Conservation (phyloP, 2,329 filamentous ascomycete species). For the Stachybotrys elegans region DNA sequence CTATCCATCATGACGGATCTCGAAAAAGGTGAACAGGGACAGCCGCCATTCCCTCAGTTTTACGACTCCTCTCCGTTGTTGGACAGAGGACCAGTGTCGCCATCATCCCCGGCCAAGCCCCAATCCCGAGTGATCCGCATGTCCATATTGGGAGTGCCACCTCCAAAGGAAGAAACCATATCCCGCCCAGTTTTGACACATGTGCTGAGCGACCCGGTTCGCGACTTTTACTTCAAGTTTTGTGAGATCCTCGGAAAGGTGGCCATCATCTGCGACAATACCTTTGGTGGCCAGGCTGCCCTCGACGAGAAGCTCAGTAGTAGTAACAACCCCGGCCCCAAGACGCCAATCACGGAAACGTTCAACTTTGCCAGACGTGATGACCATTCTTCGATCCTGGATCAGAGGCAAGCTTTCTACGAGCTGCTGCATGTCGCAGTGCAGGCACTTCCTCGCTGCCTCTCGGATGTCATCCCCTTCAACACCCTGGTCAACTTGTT, state of each 20-base stretch:
- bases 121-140: slow-evolving; percentile 24
- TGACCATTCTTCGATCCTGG: slow-evolving; percentile 64
- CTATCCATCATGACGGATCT: slow-evolving; percentile 89
- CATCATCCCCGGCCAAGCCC: slow-evolving; percentile 33
- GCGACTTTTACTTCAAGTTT: slow-evolving; percentile 84
- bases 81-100: slow-evolving; percentile 45
- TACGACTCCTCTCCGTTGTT: slow-evolving; percentile 35
- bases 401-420: slow-evolving; percentile 92
- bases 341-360: slow-evolving; percentile 90
- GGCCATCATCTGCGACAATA: slow-evolving; percentile 92
- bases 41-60: slow-evolving; percentile 79
- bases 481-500: slow-evolving; percentile 90
- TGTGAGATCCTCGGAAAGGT: slow-evolving; percentile 95
- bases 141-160: slow-evolving; percentile 14
- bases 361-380: slow-evolving; percentile 88
- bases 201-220: slow-evolving; percentile 67
- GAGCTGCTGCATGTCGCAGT: slow-evolving; percentile 93
- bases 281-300: slow-evolving; percentile 92
- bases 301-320: slow-evolving; percentile 96
- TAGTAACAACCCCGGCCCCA: slow-evolving; percentile 77
- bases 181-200: slow-evolving; percentile 60
- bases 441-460: slow-evolving; percentile 88
- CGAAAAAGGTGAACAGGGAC: slow-evolving; percentile 72
- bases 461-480: slow-evolving; percentile 86
- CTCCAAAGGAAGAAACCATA: slow-evolving; percentile 55